These are phyloP conservation scores for Diaporthe citri DNA, from an alignment of 2,329 filamentous ascomycete species.

Conservation along the genomic window DNA sequence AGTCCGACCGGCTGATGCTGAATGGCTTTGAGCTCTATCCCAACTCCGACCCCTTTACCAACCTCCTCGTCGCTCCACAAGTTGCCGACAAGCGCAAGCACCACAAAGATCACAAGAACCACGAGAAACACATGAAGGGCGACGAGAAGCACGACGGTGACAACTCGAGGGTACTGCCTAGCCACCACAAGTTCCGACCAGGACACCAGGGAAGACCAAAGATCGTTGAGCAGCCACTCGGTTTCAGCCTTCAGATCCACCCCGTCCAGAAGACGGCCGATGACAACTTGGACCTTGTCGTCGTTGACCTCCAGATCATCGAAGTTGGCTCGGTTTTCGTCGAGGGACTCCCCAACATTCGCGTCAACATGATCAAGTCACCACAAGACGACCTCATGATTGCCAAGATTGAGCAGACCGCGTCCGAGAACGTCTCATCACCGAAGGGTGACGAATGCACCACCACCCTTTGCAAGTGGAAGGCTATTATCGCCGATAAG, in stretches of 20 bases:
- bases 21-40: constrained; percentile 74
- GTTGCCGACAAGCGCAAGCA: constrained; percentile 52
- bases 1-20: constrained; percentile 63
- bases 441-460: constrained; percentile 53
- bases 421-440: constrained; percentile 43
- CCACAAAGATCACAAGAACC: constrained; percentile 45
- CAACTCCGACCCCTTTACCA: constrained; percentile 59
- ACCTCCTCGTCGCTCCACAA: constrained; percentile 60
- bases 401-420: constrained; percentile 57
- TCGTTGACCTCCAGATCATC: constrained; percentile 69
- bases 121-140: constrained; percentile 46
- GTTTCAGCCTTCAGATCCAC: constrained; percentile 61
- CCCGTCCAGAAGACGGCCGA: constrained; percentile 62
- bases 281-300: constrained; percentile 64
- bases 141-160: constrained; percentile 39
- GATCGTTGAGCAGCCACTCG: constrained; percentile 53
- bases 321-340: constrained; percentile 70
- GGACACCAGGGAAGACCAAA: constrained; percentile 42
- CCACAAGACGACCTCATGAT: constrained; percentile 68
- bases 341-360: constrained; percentile 66
- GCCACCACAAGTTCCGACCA: constrained; percentile 41
- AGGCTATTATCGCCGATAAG: constrained; percentile 61
- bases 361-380: constrained; percentile 73
- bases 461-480: constrained; percentile 68
- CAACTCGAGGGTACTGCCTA: constrained; percentile 41